A percentile compares a stretch with the other conserved stretches of the same genome.
Conservation (phyloP, 1,284 basidiomycete genomes). For the Tranzscheliella williamsii region DNA sequence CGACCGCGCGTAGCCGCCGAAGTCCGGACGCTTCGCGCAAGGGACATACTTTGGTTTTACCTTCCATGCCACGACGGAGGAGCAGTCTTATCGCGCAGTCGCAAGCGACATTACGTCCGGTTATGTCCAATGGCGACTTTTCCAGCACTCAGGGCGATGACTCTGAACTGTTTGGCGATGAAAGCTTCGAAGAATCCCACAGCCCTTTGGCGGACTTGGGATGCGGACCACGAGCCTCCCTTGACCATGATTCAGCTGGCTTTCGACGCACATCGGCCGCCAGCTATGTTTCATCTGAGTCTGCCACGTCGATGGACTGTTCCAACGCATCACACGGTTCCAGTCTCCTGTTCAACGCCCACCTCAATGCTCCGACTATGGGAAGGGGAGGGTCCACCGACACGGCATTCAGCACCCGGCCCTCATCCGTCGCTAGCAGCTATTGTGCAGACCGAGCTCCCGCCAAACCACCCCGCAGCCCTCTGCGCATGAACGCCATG, state of each 20-base stretch:
- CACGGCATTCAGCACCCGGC: constrained; percentile 14
- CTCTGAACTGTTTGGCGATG: constrained; percentile 15
- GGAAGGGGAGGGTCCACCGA: constrained; percentile 8
- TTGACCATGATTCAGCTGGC: background rate
- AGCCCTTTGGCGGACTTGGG: constrained; percentile 34
- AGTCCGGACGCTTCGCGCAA: constrained; percentile 1
- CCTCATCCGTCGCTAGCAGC: constrained; percentile 31
- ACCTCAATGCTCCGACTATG: constrained; percentile 13
- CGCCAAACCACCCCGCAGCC: constrained; percentile 15
- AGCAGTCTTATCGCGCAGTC: constrained; percentile 6
- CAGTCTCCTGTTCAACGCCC: constrained; percentile 23
- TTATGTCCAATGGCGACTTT: constrained; percentile 11
- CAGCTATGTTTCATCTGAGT: constrained; percentile 22
- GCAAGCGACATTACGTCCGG: constrained; percentile 1
- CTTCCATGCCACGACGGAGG: constrained; percentile 9
- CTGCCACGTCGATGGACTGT: constrained; percentile 16
- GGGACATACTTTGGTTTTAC: background rate
- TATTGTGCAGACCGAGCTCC: constrained; percentile 5
- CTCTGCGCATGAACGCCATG: constrained; percentile 4
- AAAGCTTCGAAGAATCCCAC: constrained; percentile 11
- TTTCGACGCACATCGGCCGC: constrained; percentile 14
- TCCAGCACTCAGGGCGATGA: constrained; percentile 9
- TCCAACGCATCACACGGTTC: constrained; percentile 22
- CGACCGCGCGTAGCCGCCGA: constrained; percentile 8
- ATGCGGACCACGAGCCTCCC: constrained; percentile 2